phyloP scores from a whole-genome alignment of 495 filamentous ascomycete species.

The Penicillium bialowiezense region DNA sequence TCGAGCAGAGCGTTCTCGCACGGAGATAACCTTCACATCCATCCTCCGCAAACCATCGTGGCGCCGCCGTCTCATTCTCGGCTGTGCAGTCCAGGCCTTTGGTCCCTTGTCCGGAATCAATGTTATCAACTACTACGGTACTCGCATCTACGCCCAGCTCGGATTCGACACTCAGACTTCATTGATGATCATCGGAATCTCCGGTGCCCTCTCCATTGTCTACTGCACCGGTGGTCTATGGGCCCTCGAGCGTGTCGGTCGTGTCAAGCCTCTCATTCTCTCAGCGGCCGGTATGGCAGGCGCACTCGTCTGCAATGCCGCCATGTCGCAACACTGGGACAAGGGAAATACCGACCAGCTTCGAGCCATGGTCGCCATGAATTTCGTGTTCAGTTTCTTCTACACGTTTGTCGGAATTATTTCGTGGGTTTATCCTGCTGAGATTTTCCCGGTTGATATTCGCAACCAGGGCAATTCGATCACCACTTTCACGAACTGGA shows the following conservation, averaged over 20 bases:
- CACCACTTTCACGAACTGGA: constrained; percentile 51
- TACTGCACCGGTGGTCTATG: constrained; percentile 30
- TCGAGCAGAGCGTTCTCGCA: constrained; percentile 11
- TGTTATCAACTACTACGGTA: constrained; percentile 58
- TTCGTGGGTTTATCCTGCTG: constrained; percentile 54
- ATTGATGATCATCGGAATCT: constrained; percentile 51
- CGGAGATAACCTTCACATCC: constrained; percentile 35
- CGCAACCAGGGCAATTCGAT: constrained; percentile 49
- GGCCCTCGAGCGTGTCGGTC: constrained; percentile 44
- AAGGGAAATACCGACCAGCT: constrained; percentile 31
- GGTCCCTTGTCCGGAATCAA: constrained; percentile 53
- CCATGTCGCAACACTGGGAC: constrained; percentile 27
- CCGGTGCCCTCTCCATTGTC: constrained; percentile 37
- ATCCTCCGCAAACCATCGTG: constrained; percentile 47
- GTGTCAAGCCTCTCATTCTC: constrained; percentile 43
- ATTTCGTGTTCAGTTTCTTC: constrained; percentile 49
- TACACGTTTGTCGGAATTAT: constrained; percentile 50
- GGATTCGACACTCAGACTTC: constrained; percentile 45
- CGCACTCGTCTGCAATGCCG: constrained; percentile 41
- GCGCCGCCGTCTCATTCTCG: constrained; percentile 48
- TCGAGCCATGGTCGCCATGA: constrained; percentile 49
- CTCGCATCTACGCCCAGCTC: constrained; percentile 48
- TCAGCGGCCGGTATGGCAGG: constrained; percentile 40
- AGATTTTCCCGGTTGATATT: constrained; percentile 53
- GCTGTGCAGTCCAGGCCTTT: constrained; percentile 51